A percentile compares a stretch with the other conserved stretches of the same genome.
Conservation (phyloP, 1,284 basidiomycete genomes). For the Laetiporus sulphureus region DNA sequence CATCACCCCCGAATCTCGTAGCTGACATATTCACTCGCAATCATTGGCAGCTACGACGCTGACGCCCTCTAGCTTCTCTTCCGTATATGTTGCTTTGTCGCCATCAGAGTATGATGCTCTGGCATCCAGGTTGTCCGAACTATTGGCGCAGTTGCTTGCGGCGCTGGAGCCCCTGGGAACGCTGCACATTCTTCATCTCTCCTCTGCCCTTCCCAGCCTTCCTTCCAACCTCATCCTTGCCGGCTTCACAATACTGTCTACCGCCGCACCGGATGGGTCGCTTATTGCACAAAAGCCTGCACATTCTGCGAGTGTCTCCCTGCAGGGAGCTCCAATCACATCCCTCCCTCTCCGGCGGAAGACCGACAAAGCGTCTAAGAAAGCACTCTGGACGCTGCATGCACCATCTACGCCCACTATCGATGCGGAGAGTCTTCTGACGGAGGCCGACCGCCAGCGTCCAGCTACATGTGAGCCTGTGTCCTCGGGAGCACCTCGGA, state of each 20-base stretch:
- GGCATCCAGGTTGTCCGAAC: conserved; percentile 39
- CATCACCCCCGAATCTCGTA: conserved; percentile 5
- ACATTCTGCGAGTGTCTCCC: conserved; percentile 26
- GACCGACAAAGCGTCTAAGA: conserved; percentile 59
- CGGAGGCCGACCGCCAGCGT: conserved; percentile 63
- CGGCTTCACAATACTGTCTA: conserved; percentile 55
- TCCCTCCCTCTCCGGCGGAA: conserved; percentile 44
- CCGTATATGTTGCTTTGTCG: conserved; percentile 58
- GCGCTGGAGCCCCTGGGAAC: conserved; percentile 61
- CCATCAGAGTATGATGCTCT: conserved; percentile 54
- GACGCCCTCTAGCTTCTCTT: conserved; percentile 48
- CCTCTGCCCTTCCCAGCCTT: conserved; percentile 36
- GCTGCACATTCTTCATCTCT: conserved; percentile 54
- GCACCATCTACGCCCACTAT: conserved; percentile 58
- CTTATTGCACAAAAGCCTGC: conserved; percentile 66
- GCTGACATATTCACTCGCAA: conserved; percentile 10
- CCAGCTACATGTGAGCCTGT: conserved; percentile 67
- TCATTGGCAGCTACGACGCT: conserved; percentile 48
- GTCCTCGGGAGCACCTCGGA: conserved; percentile 42
- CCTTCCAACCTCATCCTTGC: conserved; percentile 52
- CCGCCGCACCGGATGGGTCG: conserved; percentile 28
- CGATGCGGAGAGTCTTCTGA: conserved; percentile 72
- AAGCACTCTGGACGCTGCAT: conserved; percentile 72
- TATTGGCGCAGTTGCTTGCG: conserved; percentile 52
- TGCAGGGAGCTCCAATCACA: conserved; percentile 30